Percentiles rank a stretch among this genome's conserved stretches.
Evolutionary conservation across 495 filamentous ascomycete genomes (phyloP).

Genomic region (Penicillium psychrofluorescens): DNA sequence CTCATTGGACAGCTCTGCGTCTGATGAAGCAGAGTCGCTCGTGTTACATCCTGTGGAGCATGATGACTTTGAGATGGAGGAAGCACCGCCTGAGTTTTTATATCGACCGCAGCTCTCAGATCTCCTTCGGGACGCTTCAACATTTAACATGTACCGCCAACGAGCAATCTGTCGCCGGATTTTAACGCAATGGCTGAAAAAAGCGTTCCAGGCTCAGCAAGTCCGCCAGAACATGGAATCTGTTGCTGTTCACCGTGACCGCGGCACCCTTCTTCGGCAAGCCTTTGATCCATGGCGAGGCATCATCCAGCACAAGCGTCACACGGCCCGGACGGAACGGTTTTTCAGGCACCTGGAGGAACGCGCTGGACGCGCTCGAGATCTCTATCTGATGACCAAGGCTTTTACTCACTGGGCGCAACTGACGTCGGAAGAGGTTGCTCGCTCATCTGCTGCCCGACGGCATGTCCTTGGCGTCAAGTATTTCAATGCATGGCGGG

Average conservation of each 20-base stretch:
- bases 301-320: constrained; percentile 39
- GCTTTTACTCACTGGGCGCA: constrained; percentile 71
- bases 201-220: constrained; percentile 37
- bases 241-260: constrained; percentile 46
- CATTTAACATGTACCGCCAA: constrained; percentile 47
- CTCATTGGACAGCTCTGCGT: constrained; percentile 18
- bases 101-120: constrained; percentile 49
- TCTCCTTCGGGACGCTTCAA: constrained; percentile 50
- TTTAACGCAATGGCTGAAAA: constrained; percentile 48
- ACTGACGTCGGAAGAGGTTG: constrained; percentile 50
- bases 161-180: constrained; percentile 39
- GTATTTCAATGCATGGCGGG: constrained; percentile 72
- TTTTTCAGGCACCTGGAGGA: constrained; percentile 56
- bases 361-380: constrained; percentile 53
- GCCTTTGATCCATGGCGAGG: constrained; percentile 53
- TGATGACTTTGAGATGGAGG: constrained; percentile 20
- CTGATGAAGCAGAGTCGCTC: constrained; percentile 19
- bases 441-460: constrained; percentile 52
- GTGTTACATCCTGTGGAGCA: constrained; percentile 16
- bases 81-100: constrained; percentile 31
- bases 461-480: constrained; percentile 61
- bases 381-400: constrained; percentile 61
- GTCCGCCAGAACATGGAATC: constrained; percentile 38
- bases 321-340: constrained; percentile 44
- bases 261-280: constrained; percentile 43